Conservation (phyloP, 805 yeast species). For the Blastobotrys mokoenaii region DNA sequence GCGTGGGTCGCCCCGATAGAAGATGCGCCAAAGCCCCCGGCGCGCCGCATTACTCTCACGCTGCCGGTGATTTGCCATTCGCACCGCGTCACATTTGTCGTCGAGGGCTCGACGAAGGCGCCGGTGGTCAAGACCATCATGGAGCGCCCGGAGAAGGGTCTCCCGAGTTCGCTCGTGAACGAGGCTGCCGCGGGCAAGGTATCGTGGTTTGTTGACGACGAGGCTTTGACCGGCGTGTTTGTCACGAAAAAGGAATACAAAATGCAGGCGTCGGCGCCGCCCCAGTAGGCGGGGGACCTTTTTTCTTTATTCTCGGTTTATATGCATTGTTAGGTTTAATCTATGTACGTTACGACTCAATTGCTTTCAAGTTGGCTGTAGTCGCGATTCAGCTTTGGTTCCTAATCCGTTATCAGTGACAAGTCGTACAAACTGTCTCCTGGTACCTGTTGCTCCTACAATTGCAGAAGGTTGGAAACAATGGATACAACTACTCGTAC, state of each 20-base stretch:
- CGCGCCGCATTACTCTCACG: conserved; percentile 77
- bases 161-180: conserved; percentile 88
- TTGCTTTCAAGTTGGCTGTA: too few species aligned
- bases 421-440: too few species aligned
- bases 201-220: conserved; percentile 95
- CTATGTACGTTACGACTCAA: neutral
- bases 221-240: conserved; percentile 73
- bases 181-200: conserved; percentile 97
- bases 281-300: conserved; percentile 10
- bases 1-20: conserved; percentile 95
- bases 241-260: conserved; percentile 67
- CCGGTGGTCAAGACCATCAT: conserved; percentile 83
- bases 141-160: conserved; percentile 95
- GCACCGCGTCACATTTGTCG: conserved; percentile 86
- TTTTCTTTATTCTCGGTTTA: too few species aligned
- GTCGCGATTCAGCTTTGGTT: too few species aligned
- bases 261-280: conserved; percentile 33
- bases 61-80: conserved; percentile 94
- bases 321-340: neutral
- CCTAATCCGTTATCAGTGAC: too few species aligned
- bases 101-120: conserved; percentile 93
- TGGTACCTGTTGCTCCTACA: too few species aligned
- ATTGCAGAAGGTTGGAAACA: too few species aligned
- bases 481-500: too few species aligned
- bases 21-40: conserved; percentile 85